Evolutionary conservation across 2,329 filamentous ascomycete genomes (phyloP).

Genomic region (Paecilomyces dactylethromorphus): DNA sequence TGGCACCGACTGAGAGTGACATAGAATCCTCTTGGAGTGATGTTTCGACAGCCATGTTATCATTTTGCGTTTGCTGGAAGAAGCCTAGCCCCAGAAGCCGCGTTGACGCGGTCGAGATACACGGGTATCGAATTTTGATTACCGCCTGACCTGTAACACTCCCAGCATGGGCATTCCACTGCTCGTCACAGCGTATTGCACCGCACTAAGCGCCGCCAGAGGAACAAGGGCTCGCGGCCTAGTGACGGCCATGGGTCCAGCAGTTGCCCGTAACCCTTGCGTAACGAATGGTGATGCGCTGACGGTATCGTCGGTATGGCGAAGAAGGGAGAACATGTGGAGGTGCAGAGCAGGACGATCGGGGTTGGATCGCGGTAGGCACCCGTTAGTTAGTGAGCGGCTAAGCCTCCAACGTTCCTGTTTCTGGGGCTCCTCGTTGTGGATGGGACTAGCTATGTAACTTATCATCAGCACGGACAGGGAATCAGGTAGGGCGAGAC

Average conservation of each 20-base stretch:
- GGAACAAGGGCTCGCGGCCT: constrained; percentile 1
- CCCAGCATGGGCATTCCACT: not conserved
- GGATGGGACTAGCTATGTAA: not conserved
- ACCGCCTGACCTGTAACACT: not conserved
- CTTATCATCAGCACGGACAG: not conserved
- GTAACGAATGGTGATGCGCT: constrained; percentile 17
- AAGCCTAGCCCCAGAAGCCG: not conserved
- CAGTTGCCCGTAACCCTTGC: constrained; percentile 14
- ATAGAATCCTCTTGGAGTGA: not conserved
- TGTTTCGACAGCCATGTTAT: not conserved
- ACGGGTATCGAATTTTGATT: not conserved
- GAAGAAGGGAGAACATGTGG: not conserved
- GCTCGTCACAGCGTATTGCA: not conserved
- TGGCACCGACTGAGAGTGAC: not conserved
- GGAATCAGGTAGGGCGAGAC: not conserved
- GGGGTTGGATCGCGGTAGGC: not conserved
- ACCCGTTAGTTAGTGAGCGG: not conserved
- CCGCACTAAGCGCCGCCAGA: not conserved
- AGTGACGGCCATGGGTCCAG: not conserved
- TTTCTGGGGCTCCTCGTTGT: not conserved
- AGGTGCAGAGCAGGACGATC: not conserved
- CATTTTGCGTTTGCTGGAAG: not conserved
- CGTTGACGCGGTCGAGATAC: not conserved
- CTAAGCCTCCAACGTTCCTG: not conserved
- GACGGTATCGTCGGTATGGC: constrained; percentile 7